Evolutionary conservation across 805 yeast genomes (phyloP), one percentile per base, ranked within the genome.

Genomic region (Wickerhamomyces chambardii): DNA sequence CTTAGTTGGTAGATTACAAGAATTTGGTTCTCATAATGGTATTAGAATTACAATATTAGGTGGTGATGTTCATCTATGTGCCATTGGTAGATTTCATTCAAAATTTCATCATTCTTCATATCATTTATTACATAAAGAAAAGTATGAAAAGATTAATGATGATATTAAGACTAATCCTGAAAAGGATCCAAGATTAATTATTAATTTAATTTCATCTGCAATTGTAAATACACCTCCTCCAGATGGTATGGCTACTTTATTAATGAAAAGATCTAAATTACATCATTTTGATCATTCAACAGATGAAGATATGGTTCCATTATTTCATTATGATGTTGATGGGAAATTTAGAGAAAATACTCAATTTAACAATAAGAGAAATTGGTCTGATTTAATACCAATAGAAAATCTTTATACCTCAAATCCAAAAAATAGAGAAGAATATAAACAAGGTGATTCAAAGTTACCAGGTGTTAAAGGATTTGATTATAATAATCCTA

Each of bases 151-250:
- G 15, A 50, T 56, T 5, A 69, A 72, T 40, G 51, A 56, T 14
- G 51, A 62, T 15, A 58, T 71, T 6, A 44, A 69, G 17, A 53
- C 58, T 7, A 42, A 59, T 24, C 89, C 95, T 0, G 78, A 77
- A 43, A 55, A 64, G 28, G 95, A 89, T 58, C 82, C 84, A 26
- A 60, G 89, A 39, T 66, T 84, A 43, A 79, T 89, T 53, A 71
- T 84, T 56, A 90, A 90, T 52, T 75, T 92, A 30, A 80, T 86
- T 31, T 78, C 92, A 7, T 84, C 95, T 15, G 97, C 97, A 3
- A 86, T 90, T 38, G 77, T 82, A 21, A 90, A 90, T 55, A 77
- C 92, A 0, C 95, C 98, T 11, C 97, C 97, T 2, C 95, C 97
- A 2, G 74, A 77, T 51, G 78, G 79, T 6, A 83, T 90, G 82